Evolutionary conservation across 1,284 basidiomycete genomes (phyloP), one percentile per base, ranked within the genome.

Genomic region (Ganoderma multipileum): DNA sequence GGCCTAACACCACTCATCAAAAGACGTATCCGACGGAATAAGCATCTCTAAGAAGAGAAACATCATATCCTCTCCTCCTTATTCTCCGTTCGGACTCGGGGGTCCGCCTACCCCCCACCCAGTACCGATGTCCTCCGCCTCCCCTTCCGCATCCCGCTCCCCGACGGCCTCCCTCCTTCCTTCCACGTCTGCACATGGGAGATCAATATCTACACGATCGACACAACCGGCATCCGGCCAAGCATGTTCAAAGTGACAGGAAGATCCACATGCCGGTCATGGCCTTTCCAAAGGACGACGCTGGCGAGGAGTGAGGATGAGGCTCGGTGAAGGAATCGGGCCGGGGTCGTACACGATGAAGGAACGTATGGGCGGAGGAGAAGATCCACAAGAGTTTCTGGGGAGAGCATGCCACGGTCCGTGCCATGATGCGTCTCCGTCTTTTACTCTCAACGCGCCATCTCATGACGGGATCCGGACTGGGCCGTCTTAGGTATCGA

Each of bases 341-440:
- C 12, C 39, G 39, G 39, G 39, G 9, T 11, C 39, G 39, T 41
- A 41, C 55, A 30, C 2, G 26, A 16, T 72, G 71, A 69, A 54
- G 39, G 5, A 61, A 38, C 14, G 26, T 39, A 3, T n/a, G 16
- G 23, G 33, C 30, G 8, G 57, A 66, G 57, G 61, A 72, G 63
- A 65, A 55, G 50, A 66, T 74, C 28, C 50, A 67, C 26, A 66
- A 63, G 58, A 68, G 68, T 11, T 14, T 69, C 1, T 71, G 71
- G 68, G 71, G 71, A 23, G 64, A 65, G 2, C 60, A 67, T 23
- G 66, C 68, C 14, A 62, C 66, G 33, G 73, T 62, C n/a, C n/a
- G n/a, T n/a, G n/a, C n/a, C n/a, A n/a, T n/a, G n/a, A n/a, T 72
- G 41, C n/a, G 67, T 61, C 41, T 18, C 6, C 41, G 4, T 20